Evolutionary conservation across 2,329 filamentous ascomycete species (phyloP).

Genomic region (Akanthomyces dipterigenus): DNA sequence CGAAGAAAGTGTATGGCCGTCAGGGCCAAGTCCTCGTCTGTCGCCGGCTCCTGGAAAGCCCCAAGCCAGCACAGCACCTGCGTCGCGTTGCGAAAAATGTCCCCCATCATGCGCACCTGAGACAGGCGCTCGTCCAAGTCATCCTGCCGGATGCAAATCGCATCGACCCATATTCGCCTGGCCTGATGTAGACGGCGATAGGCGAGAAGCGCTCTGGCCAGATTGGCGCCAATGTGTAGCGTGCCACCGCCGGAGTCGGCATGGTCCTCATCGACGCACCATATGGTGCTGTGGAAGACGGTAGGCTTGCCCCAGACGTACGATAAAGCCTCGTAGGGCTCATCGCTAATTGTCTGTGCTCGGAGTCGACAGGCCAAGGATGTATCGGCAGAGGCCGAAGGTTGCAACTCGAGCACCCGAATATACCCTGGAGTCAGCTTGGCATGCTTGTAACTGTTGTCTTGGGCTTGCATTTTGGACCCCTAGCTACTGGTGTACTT

Average conservation of each 20-base stretch:
- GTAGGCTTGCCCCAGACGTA: conserved; percentile 12
- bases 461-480: background rate
- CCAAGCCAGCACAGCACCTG: conserved; percentile 15
- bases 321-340: conserved; percentile 12
- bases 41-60: background rate
- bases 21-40: background rate
- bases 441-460: background rate
- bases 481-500: background rate
- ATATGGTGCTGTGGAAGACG: background rate
- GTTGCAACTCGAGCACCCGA: conserved; percentile 9
- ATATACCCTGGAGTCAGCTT: background rate
- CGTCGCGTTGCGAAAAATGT: conserved; percentile 14
- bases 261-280: background rate
- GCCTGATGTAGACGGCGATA: background rate
- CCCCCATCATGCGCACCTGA: conserved; percentile 18
- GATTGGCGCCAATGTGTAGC: conserved; percentile 9
- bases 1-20: conserved; percentile 9
- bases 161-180: conserved; percentile 16
- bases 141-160: conserved; percentile 17
- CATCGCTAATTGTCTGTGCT: conserved; percentile 2
- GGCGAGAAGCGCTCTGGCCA: conserved; percentile 9
- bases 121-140: conserved; percentile 12
- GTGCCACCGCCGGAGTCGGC: background rate
- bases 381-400: background rate
- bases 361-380: background rate